These are phyloP conservation scores for Aspergillus homomorphus DNA, from an alignment of 495 filamentous ascomycete species.

Conservation along the genomic window DNA sequence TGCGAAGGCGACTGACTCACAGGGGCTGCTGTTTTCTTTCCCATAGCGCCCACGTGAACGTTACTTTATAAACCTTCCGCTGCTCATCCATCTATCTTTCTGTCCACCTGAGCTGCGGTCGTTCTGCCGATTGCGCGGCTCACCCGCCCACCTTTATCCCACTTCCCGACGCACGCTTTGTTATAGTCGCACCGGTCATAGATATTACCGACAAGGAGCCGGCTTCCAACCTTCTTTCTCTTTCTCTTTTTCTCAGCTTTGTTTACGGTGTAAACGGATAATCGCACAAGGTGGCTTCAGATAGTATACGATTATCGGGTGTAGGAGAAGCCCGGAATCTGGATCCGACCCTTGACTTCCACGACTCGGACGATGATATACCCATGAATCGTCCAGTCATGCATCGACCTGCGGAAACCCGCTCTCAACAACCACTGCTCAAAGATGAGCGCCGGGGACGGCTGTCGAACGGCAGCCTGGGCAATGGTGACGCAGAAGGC, in stretches of 20 bases:
- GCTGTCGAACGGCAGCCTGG: constrained; percentile 36
- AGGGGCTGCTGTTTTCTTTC: background rate
- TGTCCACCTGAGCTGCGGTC: background rate
- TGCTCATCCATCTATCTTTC: background rate
- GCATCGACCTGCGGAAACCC: constrained; percentile 49
- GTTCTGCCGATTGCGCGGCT: constrained; percentile 1
- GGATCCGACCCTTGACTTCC: constrained; percentile 27
- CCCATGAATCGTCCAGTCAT: constrained; percentile 43
- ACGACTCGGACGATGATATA: constrained; percentile 46
- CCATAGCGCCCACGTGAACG: background rate
- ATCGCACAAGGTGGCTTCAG: constrained; percentile 23
- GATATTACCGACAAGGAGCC: background rate
- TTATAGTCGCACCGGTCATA: background rate
- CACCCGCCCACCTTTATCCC: background rate
- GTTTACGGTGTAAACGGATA: background rate
- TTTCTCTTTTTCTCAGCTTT: background rate
- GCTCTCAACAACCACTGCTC: constrained; percentile 53
- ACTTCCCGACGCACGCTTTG: constrained; percentile 2
- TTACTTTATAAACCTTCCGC: background rate
- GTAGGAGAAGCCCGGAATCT: constrained; percentile 13
- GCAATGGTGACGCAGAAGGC: constrained; percentile 36
- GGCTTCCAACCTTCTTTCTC: constrained; percentile 3
- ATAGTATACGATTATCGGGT: constrained; percentile 14
- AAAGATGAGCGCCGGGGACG: constrained; percentile 53
- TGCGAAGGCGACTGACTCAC: background rate